These are phyloP conservation scores for Fraxinus greggii DNA, from an alignment of 305 asterid species.

Conservation along the genomic window DNA sequence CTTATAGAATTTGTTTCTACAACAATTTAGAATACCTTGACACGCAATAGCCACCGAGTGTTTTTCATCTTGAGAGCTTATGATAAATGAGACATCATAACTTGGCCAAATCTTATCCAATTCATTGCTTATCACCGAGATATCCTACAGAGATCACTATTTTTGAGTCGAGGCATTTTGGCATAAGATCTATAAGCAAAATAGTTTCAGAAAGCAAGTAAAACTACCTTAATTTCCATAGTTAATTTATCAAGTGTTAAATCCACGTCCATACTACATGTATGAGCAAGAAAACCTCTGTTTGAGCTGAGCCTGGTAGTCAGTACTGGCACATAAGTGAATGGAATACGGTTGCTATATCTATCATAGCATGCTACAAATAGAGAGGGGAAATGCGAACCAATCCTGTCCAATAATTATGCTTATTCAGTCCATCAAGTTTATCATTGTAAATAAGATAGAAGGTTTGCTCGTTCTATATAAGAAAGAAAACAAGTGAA, in stretches of 20 bases:
- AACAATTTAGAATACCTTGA: constrained; percentile 38
- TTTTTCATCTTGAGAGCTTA: constrained; percentile 41
- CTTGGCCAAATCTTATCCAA: constrained; percentile 54
- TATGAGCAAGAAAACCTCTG: constrained; percentile 26
- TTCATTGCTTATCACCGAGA: constrained; percentile 31
- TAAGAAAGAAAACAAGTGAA: not conserved
- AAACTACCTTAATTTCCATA: constrained; percentile 45
- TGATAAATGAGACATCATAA: constrained; percentile 42
- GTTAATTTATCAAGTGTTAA: constrained; percentile 28
- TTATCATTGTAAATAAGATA: not conserved
- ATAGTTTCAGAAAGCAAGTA: constrained; percentile 2
- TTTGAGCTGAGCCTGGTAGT: constrained; percentile 30
- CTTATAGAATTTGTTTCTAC: not conserved
- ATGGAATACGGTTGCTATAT: constrained; percentile 38
- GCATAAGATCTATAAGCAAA: constrained; percentile 7
- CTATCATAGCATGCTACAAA: constrained; percentile 49
- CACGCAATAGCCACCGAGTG: constrained; percentile 41
- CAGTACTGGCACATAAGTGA: constrained; percentile 35
- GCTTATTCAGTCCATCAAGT: constrained; percentile 5
- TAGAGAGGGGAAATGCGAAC: constrained; percentile 36
- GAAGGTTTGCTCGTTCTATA: not conserved
- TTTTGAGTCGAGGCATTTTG: constrained; percentile 13
- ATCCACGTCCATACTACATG: constrained; percentile 21
- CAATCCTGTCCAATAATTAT: constrained; percentile 50
- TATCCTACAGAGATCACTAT: constrained; percentile 35